Evolutionary conservation across 1,284 basidiomycete genomes (phyloP).

Genomic region (Fomitiporia mediterranea): DNA sequence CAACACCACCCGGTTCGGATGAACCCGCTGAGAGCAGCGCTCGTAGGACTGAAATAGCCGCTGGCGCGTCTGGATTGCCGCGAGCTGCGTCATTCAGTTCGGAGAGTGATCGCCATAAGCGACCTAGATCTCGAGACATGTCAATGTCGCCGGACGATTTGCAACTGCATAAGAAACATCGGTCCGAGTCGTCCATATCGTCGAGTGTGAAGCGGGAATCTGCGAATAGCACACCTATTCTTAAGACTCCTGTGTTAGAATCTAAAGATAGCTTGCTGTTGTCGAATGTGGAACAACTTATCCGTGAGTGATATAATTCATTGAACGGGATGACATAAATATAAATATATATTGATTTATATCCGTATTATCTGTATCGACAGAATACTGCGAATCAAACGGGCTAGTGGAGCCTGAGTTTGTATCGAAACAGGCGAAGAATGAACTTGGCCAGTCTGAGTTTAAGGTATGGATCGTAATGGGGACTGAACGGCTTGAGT

Average conservation of each 20-base stretch:
- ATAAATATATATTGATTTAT: neutral
- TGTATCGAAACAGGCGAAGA: slow-evolving; percentile 26
- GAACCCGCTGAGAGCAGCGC: neutral
- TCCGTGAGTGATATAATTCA: slow-evolving; percentile 7
- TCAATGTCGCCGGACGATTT: slow-evolving; percentile 10
- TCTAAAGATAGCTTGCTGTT: neutral
- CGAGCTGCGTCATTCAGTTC: slow-evolving; percentile 13
- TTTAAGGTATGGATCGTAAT: slow-evolving; percentile 41
- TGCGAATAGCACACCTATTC: neutral
- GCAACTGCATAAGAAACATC: slow-evolving; percentile 16
- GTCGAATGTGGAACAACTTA: slow-evolving; percentile 7
- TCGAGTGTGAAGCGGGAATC: slow-evolving; percentile 8
- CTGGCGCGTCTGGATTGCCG: too few relatives aligned
- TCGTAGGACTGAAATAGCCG: neutral
- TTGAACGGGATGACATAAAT: too few relatives aligned
- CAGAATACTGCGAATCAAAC: slow-evolving; percentile 33
- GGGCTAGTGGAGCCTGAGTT: slow-evolving; percentile 31
- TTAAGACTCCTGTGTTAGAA: neutral
- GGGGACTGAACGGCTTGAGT: slow-evolving; percentile 37
- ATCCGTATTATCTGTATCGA: neutral
- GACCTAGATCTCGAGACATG: slow-evolving; percentile 12
- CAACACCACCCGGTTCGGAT: neutral
- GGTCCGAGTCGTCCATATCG: slow-evolving; percentile 13
- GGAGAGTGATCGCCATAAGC: slow-evolving; percentile 12
- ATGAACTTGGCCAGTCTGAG: slow-evolving; percentile 22